A percentile compares a stretch with the other conserved stretches of the same genome.
Evolutionary conservation across 352 stramenopile species (phyloP).

Genomic region (Phytophthora capsici): DNA sequence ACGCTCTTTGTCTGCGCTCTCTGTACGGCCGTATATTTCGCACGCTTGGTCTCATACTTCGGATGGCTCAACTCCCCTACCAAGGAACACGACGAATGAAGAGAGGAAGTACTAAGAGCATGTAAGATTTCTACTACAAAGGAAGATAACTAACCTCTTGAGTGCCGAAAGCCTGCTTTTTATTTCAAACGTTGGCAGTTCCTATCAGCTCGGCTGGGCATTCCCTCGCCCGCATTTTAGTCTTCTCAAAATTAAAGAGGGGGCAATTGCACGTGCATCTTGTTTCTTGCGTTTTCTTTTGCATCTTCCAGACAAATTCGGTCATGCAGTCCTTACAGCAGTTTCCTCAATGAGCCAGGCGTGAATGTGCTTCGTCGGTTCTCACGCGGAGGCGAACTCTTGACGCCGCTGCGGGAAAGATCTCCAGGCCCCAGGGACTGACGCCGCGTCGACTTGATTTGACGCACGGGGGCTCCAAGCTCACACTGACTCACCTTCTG

Average conservation of each 20-base stretch:
- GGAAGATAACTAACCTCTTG: slow-evolving; percentile 10
- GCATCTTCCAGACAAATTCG: slow-evolving; percentile 5
- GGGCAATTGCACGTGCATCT: slow-evolving; percentile 19
- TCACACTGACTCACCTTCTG: slow-evolving; percentile 97
- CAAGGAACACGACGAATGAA: slow-evolving; percentile 45
- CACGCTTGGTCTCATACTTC: slow-evolving; percentile 65
- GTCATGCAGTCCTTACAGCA: slow-evolving; percentile 28
- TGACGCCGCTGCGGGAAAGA: slow-evolving; percentile 25
- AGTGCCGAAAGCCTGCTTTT: slow-evolving; percentile 36
- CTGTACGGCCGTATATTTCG: slow-evolving; percentile 73
- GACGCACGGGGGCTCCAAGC: slow-evolving; percentile 93
- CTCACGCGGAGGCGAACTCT: slow-evolving; percentile 37
- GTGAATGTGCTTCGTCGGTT: slow-evolving; percentile 49
- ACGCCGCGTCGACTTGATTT: slow-evolving; percentile 71
- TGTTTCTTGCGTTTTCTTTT: slow-evolving; percentile 29
- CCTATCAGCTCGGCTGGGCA: slow-evolving; percentile 23
- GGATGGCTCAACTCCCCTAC: slow-evolving; percentile 32
- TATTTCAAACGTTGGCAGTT: slow-evolving; percentile 29
- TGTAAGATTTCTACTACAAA: background rate
- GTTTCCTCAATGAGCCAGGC: slow-evolving; percentile 30
- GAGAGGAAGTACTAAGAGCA: background rate
- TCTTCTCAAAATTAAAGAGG: slow-evolving; percentile 32
- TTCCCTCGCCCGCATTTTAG: slow-evolving; percentile 25
- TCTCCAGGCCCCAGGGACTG: slow-evolving; percentile 36
- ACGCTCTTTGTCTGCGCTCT: slow-evolving; percentile 81